Percentiles rank a stretch among this genome's conserved stretches.
These are phyloP conservation scores for Leishmania turanica DNA, from an alignment of 208 protist species.

Conservation along the genomic window DNA sequence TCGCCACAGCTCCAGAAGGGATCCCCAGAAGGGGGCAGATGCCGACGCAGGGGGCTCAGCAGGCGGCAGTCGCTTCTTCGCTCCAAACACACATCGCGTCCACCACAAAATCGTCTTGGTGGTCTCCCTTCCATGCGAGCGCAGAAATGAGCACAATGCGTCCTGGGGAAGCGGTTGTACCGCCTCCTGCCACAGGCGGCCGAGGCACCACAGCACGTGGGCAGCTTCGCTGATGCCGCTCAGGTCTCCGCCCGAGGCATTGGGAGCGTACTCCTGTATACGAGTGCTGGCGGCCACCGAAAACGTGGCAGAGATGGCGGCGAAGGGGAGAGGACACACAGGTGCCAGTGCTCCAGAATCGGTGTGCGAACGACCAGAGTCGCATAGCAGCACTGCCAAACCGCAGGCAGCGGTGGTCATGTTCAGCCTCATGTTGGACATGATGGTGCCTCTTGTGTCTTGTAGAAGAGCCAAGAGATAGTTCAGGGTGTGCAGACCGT, in stretches of 20 bases:
- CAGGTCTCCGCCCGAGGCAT: conserved; percentile 12
- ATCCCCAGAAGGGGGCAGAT: conserved; percentile 5
- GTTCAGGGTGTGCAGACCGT: conserved; percentile 7
- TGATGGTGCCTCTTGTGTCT: conserved; percentile 10
- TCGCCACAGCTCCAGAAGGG: conserved; percentile 24
- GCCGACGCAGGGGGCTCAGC: neutral
- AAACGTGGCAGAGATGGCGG: conserved; percentile 4
- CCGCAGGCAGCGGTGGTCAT: conserved; percentile 27
- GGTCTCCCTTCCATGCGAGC: conserved; percentile 15
- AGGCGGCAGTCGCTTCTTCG: neutral
- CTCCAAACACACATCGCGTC: conserved; percentile 7
- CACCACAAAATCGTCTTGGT: conserved; percentile 24
- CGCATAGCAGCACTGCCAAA: conserved; percentile 19
- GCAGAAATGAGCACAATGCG: conserved; percentile 3
- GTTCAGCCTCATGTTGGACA: conserved; percentile 20
- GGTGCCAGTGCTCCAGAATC: neutral
- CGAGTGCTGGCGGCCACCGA: conserved; percentile 13
- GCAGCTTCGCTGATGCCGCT: conserved; percentile 18
- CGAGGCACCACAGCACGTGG: conserved; percentile 27
- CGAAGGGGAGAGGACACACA: neutral
- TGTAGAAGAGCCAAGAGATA: conserved; percentile 14
- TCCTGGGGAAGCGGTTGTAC: conserved; percentile 12
- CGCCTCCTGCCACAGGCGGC: conserved; percentile 20
- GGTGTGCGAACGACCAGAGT: neutral
- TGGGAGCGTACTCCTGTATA: conserved; percentile 16